These are phyloP conservation scores for Plasmodium inui DNA, from an alignment of 169 alveolate genomes.

Conservation along the genomic window DNA sequence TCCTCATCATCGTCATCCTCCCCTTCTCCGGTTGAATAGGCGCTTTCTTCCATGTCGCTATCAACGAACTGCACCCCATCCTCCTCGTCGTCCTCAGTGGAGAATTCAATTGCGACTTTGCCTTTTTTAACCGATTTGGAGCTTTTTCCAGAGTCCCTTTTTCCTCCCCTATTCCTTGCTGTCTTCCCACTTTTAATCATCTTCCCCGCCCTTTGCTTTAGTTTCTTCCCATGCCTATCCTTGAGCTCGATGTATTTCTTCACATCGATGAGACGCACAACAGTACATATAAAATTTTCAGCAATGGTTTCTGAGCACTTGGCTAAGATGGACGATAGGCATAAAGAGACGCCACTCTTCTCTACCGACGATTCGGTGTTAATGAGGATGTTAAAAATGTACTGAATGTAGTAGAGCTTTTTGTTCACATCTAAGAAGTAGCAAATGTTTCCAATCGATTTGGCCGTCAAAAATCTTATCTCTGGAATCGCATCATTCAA, in stretches of 20 bases:
- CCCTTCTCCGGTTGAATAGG: background rate
- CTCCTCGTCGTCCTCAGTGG: constrained; percentile 21
- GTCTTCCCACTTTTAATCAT: background rate
- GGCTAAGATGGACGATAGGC: constrained; percentile 57
- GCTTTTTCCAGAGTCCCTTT: background rate
- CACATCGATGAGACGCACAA: constrained; percentile 60
- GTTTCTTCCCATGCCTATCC: background rate
- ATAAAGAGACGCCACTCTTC: constrained; percentile 62
- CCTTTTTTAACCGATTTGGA: background rate
- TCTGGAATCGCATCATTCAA: constrained; percentile 70
- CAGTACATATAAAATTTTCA: constrained; percentile 30
- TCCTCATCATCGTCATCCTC: background rate
- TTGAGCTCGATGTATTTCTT: constrained; percentile 36
- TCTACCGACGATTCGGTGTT: constrained; percentile 47
- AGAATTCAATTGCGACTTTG: background rate
- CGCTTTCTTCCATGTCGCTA: background rate
- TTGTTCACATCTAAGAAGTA: constrained; percentile 40
- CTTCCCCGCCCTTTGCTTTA: background rate
- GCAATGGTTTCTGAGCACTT: constrained; percentile 60
- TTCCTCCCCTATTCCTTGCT: background rate
- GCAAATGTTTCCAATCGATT: constrained; percentile 51
- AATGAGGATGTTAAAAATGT: constrained; percentile 48
- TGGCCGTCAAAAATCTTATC: constrained; percentile 65
- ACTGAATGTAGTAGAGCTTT: constrained; percentile 60
- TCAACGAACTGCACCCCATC: constrained; percentile 10